Percentiles rank a stretch among this genome's conserved stretches.
phyloP scores from a whole-genome alignment of 1,139 yeast species.

The Zygosaccharomyces sapae region DNA sequence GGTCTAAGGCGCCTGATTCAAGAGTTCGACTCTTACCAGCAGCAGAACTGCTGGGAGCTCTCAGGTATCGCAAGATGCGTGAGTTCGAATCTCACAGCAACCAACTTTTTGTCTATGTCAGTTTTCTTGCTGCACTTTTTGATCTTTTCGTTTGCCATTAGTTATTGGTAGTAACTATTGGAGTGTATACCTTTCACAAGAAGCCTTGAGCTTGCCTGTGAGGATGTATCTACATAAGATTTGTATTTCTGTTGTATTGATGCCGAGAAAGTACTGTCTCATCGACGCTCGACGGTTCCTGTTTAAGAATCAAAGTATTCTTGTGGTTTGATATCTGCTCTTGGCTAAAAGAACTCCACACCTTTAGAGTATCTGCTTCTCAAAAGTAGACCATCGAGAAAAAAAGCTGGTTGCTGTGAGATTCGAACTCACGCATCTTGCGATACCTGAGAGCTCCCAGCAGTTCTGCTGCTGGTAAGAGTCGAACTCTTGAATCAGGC shows the following conservation, averaged over 20 bases:
- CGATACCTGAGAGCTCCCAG: constrained; percentile 29
- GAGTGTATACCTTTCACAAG: too few species aligned
- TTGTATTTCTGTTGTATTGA: too few species aligned
- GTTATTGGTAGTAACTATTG: too few species aligned
- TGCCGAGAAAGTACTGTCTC: too few species aligned
- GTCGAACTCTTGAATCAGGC: constrained; percentile 28
- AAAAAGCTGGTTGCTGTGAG: constrained; percentile 30
- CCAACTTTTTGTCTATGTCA: constrained; percentile 12
- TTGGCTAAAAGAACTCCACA: too few species aligned
- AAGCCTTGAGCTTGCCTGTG: too few species aligned
- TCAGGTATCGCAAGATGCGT: constrained; percentile 31
- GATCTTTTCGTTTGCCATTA: too few species aligned
- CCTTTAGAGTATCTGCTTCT: neutral
- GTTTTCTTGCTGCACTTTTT: too few species aligned
- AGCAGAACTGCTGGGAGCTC: constrained; percentile 15
- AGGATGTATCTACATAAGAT: too few species aligned
- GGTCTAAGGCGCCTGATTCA: constrained; percentile 34
- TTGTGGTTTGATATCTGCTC: too few species aligned
- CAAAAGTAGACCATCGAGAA: constrained; percentile 3
- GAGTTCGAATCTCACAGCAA: constrained; percentile 32
- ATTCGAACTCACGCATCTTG: constrained; percentile 33
- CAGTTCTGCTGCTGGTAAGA: constrained; percentile 14
- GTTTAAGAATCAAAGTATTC: too few species aligned
- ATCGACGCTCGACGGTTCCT: too few species aligned
- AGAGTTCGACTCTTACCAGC: constrained; percentile 22